Evolutionary conservation across 2,329 filamentous ascomycete species (phyloP).

Genomic region (Nemania sp.): DNA sequence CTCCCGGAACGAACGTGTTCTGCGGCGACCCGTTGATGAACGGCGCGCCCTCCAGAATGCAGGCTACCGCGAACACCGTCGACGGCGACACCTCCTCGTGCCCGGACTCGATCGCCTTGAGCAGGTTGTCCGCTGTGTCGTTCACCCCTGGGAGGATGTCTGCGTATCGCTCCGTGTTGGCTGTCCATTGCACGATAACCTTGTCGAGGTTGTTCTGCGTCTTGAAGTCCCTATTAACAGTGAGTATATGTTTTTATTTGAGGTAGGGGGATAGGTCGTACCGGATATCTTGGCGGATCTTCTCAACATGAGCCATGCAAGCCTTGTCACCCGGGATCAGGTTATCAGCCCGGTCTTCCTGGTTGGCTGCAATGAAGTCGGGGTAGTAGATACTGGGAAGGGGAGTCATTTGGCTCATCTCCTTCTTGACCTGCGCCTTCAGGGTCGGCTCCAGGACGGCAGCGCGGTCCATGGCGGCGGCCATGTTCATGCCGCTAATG

Average conservation of each 20-base stretch:
- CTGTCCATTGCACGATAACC: constrained; percentile 97
- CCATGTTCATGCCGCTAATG: constrained; percentile 87
- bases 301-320: constrained; percentile 83
- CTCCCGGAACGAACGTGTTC: constrained; percentile 97
- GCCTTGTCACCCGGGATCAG: constrained; percentile 82
- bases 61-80: constrained; percentile 93
- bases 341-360: constrained; percentile 95
- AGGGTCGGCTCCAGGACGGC: constrained; percentile 93
- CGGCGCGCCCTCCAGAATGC: constrained; percentile 83
- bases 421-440: constrained; percentile 87
- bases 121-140: constrained; percentile 91
- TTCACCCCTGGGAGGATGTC: constrained; percentile 88
- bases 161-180: constrained; percentile 97
- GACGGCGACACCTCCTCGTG: constrained; percentile 94
- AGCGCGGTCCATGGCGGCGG: constrained; percentile 92
- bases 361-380: constrained; percentile 98
- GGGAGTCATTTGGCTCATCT: constrained; percentile 86
- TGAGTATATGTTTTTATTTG: constrained; percentile 3
- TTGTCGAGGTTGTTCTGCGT: constrained; percentile 81
- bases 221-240: constrained; percentile 76
- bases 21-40: constrained; percentile 99
- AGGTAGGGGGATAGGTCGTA: constrained; percentile 42
- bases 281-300: constrained; percentile 90
- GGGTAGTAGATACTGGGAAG: constrained; percentile 97
- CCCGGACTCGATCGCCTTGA: constrained; percentile 82